Conservation (phyloP, 345 rosid genomes). For the Brassica incana region DNA sequence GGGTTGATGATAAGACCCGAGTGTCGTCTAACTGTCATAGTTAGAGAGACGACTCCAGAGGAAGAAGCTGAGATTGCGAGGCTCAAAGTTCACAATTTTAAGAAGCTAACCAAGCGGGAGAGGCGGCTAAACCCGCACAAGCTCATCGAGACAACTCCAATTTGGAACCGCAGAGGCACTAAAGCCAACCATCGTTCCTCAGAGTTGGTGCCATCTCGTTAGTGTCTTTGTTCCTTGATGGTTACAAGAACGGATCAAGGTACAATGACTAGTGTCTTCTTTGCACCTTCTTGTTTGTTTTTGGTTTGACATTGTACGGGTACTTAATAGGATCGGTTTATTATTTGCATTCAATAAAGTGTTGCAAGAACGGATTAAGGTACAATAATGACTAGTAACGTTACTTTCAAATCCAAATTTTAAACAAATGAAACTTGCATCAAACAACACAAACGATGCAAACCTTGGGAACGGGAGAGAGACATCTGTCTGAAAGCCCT, state of each 20-base stretch:
- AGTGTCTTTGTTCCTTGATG: background rate
- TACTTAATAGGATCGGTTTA: constrained; percentile 12
- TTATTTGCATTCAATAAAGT: constrained; percentile 14
- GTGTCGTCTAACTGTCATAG: constrained; percentile 75
- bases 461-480: constrained; percentile 2
- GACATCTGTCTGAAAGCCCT: constrained; percentile 26
- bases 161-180: constrained; percentile 75
- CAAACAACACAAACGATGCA: constrained; percentile 12
- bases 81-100: constrained; percentile 74
- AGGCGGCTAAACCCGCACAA: constrained; percentile 68
- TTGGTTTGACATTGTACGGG: constrained; percentile 13
- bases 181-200: constrained; percentile 24
- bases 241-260: background rate
- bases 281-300: constrained; percentile 8
- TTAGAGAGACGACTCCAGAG: constrained; percentile 78
- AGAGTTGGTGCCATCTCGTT: constrained; percentile 30
- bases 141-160: constrained; percentile 80
- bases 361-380: constrained; percentile 11
- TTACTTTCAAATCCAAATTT: background rate
- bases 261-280: background rate
- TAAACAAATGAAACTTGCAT: background rate
- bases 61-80: constrained; percentile 89
- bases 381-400: background rate
- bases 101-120: constrained; percentile 74
- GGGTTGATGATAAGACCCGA: constrained; percentile 65